These are phyloP conservation scores for Vinca minor DNA, from an alignment of 257 asterid genomes.

Conservation along the genomic window DNA sequence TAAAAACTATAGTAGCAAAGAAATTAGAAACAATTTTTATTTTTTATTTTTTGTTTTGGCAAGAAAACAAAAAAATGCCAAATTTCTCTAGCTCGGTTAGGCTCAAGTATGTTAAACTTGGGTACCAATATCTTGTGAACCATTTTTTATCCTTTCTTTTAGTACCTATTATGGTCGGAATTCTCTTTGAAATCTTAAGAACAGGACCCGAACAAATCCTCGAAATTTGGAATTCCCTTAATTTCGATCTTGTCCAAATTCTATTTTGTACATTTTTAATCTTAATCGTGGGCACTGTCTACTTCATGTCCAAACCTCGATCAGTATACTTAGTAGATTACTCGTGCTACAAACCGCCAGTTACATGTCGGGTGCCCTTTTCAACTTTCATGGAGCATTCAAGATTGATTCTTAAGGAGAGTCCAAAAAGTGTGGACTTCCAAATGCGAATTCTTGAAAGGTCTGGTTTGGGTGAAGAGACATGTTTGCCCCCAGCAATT, in stretches of 20 bases:
- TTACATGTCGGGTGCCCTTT: conserved; percentile 61
- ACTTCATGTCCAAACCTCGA: conserved; percentile 68
- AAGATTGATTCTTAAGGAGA: conserved; percentile 48
- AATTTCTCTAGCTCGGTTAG: conserved; percentile 29
- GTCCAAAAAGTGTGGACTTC: conserved; percentile 70
- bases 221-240: conserved; percentile 28
- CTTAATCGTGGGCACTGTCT: conserved; percentile 38
- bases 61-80: conserved; percentile 26
- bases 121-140: conserved; percentile 54
- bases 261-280: conserved; percentile 36
- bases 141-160: conserved; percentile 42
- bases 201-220: conserved; percentile 35
- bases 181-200: conserved; percentile 24
- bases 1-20: no score
- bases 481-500: conserved; percentile 67
- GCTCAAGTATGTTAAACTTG: conserved; percentile 52
- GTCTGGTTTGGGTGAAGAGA: conserved; percentile 83
- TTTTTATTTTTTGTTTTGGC: neutral
- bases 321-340: conserved; percentile 66
- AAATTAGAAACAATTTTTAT: no score
- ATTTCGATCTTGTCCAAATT: conserved; percentile 28
- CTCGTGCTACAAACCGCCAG: conserved; percentile 70
- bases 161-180: conserved; percentile 32
- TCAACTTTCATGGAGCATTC: conserved; percentile 87
- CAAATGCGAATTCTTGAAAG: conserved; percentile 81